phyloP scores from a whole-genome alignment of 768 basidiomycete species.

The Leccinellum rugosiceps region DNA sequence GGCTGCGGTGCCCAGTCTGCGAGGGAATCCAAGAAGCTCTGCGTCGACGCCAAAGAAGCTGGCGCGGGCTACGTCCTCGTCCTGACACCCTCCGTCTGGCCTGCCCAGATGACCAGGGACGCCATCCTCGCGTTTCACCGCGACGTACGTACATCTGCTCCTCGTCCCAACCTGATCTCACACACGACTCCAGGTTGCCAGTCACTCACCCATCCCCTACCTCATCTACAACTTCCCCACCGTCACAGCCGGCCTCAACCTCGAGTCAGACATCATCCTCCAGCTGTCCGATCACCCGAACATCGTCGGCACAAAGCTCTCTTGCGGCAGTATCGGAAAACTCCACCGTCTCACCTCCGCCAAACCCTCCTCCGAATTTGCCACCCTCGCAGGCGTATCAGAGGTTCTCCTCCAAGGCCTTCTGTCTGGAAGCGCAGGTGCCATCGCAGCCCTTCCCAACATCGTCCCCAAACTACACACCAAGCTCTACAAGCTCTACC shows the following conservation, averaged over 20 bases:
- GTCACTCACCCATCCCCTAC: constrained; percentile 62
- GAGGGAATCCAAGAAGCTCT: constrained; percentile 68
- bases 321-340: constrained; percentile 84
- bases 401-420: constrained; percentile 67
- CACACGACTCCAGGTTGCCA: constrained; percentile 50
- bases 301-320: constrained; percentile 82
- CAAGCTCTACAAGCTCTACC: constrained; percentile 45
- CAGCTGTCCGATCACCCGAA: constrained; percentile 74
- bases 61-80: constrained; percentile 83
- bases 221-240: constrained; percentile 87
- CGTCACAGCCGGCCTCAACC: constrained; percentile 78
- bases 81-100: constrained; percentile 71
- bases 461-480: constrained; percentile 58
- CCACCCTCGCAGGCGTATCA: constrained; percentile 72
- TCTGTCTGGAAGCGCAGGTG: constrained; percentile 58
- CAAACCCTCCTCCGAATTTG: constrained; percentile 52
- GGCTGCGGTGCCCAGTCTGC: constrained; percentile 84
- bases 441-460: constrained; percentile 64
- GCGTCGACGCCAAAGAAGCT: constrained; percentile 70
- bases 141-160: constrained; percentile 38
- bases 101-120: constrained; percentile 57
- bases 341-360: constrained; percentile 68
- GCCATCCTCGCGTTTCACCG: constrained; percentile 66
- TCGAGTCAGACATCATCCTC: constrained; percentile 75
- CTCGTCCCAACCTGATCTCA: neutral